Evolutionary conservation across 305 asterid species (phyloP).

Genomic region (Euphrasia arctica): DNA sequence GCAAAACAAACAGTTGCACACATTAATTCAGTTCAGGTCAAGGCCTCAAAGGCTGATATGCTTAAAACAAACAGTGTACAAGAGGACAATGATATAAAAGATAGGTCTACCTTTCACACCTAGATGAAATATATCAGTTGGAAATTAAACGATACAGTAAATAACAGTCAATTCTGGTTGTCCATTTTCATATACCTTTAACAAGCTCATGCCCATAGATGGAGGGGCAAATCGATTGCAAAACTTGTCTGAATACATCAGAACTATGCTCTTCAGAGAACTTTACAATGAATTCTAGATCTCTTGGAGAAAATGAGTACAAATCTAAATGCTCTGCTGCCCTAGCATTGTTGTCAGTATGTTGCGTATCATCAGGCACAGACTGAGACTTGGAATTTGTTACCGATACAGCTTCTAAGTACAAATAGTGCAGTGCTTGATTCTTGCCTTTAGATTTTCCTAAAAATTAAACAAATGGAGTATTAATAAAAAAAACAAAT

Average conservation of each 20-base stretch:
- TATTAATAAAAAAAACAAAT: not conserved
- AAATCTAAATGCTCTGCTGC: constrained; percentile 62
- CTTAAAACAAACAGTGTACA: constrained; percentile 12
- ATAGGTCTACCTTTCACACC: constrained; percentile 7
- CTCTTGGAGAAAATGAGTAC: constrained; percentile 79
- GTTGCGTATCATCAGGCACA: constrained; percentile 47
- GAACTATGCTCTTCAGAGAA: constrained; percentile 89
- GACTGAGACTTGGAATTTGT: constrained; percentile 81
- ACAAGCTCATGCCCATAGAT: constrained; percentile 99
- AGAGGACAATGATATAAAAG: constrained; percentile 14
- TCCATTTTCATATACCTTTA: constrained; percentile 54
- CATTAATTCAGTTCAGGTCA: constrained; percentile 20
- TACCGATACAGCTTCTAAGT: constrained; percentile 77
- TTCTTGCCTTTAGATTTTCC: constrained; percentile 87
- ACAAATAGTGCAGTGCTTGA: constrained; percentile 80
- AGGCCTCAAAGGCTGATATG: constrained; percentile 1
- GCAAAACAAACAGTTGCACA: constrained; percentile 17
- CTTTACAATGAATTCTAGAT: constrained; percentile 83
- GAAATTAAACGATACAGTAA: constrained; percentile 11
- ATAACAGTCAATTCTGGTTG: constrained; percentile 18
- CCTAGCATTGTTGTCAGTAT: constrained; percentile 42
- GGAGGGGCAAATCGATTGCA: constrained; percentile 95
- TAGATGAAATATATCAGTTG: constrained; percentile 11
- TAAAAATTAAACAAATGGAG: constrained; percentile 22
- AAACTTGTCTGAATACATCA: constrained; percentile 76